Evolutionary conservation across 73 alveolate species (phyloP), one percentile per base, ranked within the genome.

Genomic region (Paramecium primaurelia): DNA sequence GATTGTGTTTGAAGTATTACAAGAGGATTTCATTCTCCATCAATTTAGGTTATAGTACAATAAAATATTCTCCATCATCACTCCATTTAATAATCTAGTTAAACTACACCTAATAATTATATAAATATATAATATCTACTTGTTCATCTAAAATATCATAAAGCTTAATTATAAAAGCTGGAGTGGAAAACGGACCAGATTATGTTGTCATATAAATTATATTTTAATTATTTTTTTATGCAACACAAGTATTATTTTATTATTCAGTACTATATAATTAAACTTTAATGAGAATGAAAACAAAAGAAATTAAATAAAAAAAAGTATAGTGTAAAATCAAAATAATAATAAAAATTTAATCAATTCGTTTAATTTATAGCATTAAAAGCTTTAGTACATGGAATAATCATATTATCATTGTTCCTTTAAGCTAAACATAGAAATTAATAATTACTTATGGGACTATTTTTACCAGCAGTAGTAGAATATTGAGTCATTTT

Each of bases 101-200:
- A 38, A 37, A 73, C 47, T 73, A 37, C n/a, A 22, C 60, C 37
- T 32, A 40, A 11, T n/a, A n/a, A 25, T 73, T 14, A n/a, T 37
- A 54, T 54, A 16, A 73, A 16, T 73, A 20, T 1, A 73, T n/a
- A 6, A 12, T 30, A 5, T 6, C 25, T 73, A 73, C 87, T 20
- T 73, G 8, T 32, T 64, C 87, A 36, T 73, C 87, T 12, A 73
- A 44, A n/a, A 73, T 73, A 38, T 73, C 60, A 25, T 73, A 73
- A n/a, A 73, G 59, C 47, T 73, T 73, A 16, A 73, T 73, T 0
- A 73, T 73, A 38, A 73, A 73, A 73, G 58, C 59, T 5, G 87
- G 59, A 73, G 87, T 73, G n/a, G 87, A 73, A 40, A 73, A 73
- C 18, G 84, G 42, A 51, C 84, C 84, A 64, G 84, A 64, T 64